Evolutionary conservation across 2,329 filamentous ascomycete species (phyloP).

Genomic region (Diaporthe sp.): DNA sequence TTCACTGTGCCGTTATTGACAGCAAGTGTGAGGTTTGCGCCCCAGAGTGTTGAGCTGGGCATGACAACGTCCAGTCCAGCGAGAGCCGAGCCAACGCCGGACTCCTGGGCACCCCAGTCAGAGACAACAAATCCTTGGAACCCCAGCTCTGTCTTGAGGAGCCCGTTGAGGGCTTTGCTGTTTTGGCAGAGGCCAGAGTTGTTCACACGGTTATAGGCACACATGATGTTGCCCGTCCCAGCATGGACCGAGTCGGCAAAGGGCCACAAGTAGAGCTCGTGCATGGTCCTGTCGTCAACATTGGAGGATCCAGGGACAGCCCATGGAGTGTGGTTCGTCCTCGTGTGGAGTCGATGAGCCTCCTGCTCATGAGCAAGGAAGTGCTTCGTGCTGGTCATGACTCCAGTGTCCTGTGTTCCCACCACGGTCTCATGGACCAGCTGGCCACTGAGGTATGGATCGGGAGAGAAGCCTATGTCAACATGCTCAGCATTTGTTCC

Average conservation of each 20-base stretch:
- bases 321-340: constrained; percentile 68
- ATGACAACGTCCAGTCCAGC: constrained; percentile 82
- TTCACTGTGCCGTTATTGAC: constrained; percentile 73
- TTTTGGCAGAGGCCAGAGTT: constrained; percentile 76
- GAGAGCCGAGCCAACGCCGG: constrained; percentile 71
- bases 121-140: constrained; percentile 77
- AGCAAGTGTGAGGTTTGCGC: constrained; percentile 68
- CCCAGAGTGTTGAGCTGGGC: constrained; percentile 63
- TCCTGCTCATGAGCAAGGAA: constrained; percentile 68
- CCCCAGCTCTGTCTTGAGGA: constrained; percentile 74
- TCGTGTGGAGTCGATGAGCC: constrained; percentile 53
- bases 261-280: constrained; percentile 62
- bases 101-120: constrained; percentile 78
- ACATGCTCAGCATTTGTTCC: background rate
- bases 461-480: constrained; percentile 55
- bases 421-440: constrained; percentile 69
- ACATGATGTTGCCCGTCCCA: constrained; percentile 39
- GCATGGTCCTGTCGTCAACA: constrained; percentile 57
- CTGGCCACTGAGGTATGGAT: constrained; percentile 72
- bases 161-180: constrained; percentile 74
- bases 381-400: constrained; percentile 79
- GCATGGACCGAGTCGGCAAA: constrained; percentile 40
- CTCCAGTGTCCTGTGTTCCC: constrained; percentile 79
- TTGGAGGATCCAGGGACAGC: constrained; percentile 59
- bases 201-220: constrained; percentile 40